These are phyloP conservation scores for Phytophthora syringae DNA, from an alignment of 352 stramenopile genomes.

Conservation along the genomic window DNA sequence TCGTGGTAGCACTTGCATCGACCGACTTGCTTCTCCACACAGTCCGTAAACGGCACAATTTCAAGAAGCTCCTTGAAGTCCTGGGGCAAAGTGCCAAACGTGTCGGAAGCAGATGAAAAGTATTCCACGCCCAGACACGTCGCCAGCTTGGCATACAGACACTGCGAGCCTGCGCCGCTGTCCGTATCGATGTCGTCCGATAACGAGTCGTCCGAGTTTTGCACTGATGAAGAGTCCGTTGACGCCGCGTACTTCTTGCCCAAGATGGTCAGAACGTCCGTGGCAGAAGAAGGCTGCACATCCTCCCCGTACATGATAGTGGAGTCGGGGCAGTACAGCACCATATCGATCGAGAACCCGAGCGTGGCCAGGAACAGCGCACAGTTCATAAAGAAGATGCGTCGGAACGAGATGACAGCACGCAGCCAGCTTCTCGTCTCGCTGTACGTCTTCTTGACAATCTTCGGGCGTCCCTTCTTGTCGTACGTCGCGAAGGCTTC, in stretches of 20 bases:
- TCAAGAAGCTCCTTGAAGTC: slow-evolving; percentile 73
- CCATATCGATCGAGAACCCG: slow-evolving; percentile 76
- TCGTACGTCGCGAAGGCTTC: slow-evolving; percentile 72
- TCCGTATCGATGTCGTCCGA: slow-evolving; percentile 30
- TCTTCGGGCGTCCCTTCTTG: slow-evolving; percentile 82
- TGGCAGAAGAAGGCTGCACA: slow-evolving; percentile 38
- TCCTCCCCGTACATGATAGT: slow-evolving; percentile 80
- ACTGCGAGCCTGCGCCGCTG: slow-evolving; percentile 48
- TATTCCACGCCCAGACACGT: slow-evolving; percentile 67
- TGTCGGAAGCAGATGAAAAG: slow-evolving; percentile 45
- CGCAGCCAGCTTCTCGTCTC: slow-evolving; percentile 80
- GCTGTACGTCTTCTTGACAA: slow-evolving; percentile 83
- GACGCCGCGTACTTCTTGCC: slow-evolving; percentile 61
- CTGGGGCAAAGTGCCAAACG: slow-evolving; percentile 71
- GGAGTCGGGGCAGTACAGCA: slow-evolving; percentile 77
- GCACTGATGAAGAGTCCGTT: slow-evolving; percentile 28
- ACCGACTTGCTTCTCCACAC: slow-evolving; percentile 44
- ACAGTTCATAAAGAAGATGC: slow-evolving; percentile 86
- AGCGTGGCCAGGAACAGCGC: slow-evolving; percentile 72
- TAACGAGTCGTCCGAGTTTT: slow-evolving; percentile 40
- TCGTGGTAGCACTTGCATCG: slow-evolving; percentile 61
- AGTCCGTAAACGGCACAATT: slow-evolving; percentile 52
- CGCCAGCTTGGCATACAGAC: slow-evolving; percentile 69
- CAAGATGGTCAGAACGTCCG: slow-evolving; percentile 48
- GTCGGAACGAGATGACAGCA: slow-evolving; percentile 79